Base-by-base conservation (phyloP, 2,329 filamentous ascomycete species). In the Penicillium psychrosexuale region DNA sequence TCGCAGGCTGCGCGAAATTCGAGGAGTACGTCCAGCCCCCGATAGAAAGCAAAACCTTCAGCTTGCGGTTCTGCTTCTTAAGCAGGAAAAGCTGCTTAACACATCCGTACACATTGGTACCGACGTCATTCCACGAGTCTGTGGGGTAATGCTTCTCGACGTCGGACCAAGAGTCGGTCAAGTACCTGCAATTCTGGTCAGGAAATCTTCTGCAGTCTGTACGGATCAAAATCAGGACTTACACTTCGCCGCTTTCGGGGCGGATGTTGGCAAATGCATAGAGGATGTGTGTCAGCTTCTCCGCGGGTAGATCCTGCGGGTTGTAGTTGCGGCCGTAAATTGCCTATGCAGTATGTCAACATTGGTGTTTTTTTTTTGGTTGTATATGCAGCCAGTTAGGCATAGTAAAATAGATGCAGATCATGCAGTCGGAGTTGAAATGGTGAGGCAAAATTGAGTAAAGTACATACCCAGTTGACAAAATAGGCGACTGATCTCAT, bases 191-290 rank as follows among this genome's bases (percentile, higher is more conserved):
- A 24, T 15, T 31, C 22, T 17, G 1, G 45, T 53, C 37, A 61
- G 47, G 9, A 40, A 27, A 24, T 45, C 7, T 31, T 33, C 17
- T 24, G 15, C 7, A 22, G 17, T 27, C 19, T 28, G 27, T 12
- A 54, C 44, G 27, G 36, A 8, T 24, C 15, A 28, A 17, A 1
- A 3, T n/a, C n/a, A 12, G 11, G 24, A 24, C 56, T 36, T 80
- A 88, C 73, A 95, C 91, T 73, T 96, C 90, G 45, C 93, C 93
- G 2, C 40, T 58, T 24, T 94, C 89, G 2, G 86, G 81, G 3
- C 84, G 82, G 55, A 96, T 83, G 71, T 97, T 95, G 67, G 90
- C 93, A 74, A 97, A 97, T 15, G 92, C 82, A 66, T 97, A 97
- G n/a, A 97, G 84, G 5, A 97, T 76, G 69, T 99, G 93, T 0